These are phyloP conservation scores for Hirsutella rhossiliensis DNA, from an alignment of 2,329 filamentous ascomycete genomes.

Conservation along the genomic window DNA sequence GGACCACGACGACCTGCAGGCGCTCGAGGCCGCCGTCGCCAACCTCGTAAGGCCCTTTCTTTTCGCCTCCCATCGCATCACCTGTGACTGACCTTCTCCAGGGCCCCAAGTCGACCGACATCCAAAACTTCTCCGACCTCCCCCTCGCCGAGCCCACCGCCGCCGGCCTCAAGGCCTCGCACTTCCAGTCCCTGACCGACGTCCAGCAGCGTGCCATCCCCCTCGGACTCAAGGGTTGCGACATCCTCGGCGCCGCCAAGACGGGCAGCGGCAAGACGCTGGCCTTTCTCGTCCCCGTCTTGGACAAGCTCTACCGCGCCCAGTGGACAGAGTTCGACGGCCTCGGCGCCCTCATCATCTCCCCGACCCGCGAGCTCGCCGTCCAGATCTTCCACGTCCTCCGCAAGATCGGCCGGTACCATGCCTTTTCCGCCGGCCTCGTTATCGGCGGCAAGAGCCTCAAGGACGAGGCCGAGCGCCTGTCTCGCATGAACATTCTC, in stretches of 20 bases:
- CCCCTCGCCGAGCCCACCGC: slow-evolving; percentile 75
- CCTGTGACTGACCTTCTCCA: slow-evolving; percentile 12
- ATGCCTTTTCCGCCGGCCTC: slow-evolving; percentile 83
- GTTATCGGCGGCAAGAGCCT: slow-evolving; percentile 90
- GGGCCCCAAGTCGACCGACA: slow-evolving; percentile 47
- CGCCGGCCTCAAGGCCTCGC: slow-evolving; percentile 68
- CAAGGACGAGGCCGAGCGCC: slow-evolving; percentile 71
- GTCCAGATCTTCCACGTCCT: slow-evolving; percentile 96
- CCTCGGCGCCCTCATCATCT: slow-evolving; percentile 82
- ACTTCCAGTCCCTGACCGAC: slow-evolving; percentile 84
- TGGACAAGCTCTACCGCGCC: slow-evolving; percentile 82
- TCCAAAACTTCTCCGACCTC: slow-evolving; percentile 67
- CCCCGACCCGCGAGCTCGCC: slow-evolving; percentile 86
- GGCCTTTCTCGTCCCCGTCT: slow-evolving; percentile 79
- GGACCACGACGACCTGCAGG: slow-evolving; percentile 21
- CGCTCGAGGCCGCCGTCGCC: slow-evolving; percentile 18
- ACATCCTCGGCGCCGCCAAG: slow-evolving; percentile 90
- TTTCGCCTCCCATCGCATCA: neutral
- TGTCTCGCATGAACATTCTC: slow-evolving; percentile 91
- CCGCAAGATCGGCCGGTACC: slow-evolving; percentile 76
- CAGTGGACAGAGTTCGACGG: slow-evolving; percentile 89
- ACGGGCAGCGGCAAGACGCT: slow-evolving; percentile 94
- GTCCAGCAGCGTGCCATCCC: slow-evolving; percentile 87
- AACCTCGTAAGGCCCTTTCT: slow-evolving; percentile 16
- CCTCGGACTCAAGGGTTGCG: slow-evolving; percentile 69